A percentile compares a stretch with the other conserved stretches of the same genome.
Evolutionary conservation across 805 yeast genomes (phyloP).

Genomic region (Candida silvicultrix): DNA sequence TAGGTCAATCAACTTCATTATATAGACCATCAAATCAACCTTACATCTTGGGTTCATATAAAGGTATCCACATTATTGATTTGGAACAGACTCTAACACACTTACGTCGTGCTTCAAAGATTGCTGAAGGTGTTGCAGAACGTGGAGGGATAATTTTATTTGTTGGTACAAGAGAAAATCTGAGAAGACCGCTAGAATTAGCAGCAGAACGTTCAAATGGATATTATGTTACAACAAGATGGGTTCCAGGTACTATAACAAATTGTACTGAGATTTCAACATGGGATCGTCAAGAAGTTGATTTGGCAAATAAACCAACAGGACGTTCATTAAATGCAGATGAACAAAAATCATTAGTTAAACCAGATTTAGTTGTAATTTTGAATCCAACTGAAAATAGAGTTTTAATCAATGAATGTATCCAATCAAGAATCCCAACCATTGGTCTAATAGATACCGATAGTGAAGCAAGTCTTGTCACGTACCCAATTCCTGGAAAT

Average conservation of each 20-base stretch:
- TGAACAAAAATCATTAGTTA: conserved; percentile 49
- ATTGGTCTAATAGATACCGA: conserved; percentile 93
- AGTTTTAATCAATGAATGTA: conserved; percentile 76
- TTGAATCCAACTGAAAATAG: conserved; percentile 86
- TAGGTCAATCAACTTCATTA: conserved; percentile 82
- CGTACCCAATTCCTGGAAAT: conserved; percentile 95
- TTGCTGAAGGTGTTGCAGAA: conserved; percentile 75
- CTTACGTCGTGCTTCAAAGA: conserved; percentile 76
- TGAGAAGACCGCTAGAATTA: conserved; percentile 62
- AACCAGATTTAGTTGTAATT: conserved; percentile 84
- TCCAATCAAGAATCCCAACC: conserved; percentile 79
- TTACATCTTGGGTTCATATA: conserved; percentile 79
- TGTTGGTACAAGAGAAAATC: conserved; percentile 81
- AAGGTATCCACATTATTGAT: conserved; percentile 89
- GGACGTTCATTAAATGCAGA: conserved; percentile 45
- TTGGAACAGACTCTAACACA: conserved; percentile 73
- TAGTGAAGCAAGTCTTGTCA: conserved; percentile 81
- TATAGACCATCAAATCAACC: conserved; percentile 83
- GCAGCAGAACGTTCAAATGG: conserved; percentile 79
- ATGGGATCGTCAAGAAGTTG: conserved; percentile 69
- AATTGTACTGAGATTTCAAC: conserved; percentile 64
- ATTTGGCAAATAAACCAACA: conserved; percentile 65
- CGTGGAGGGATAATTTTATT: conserved; percentile 82
- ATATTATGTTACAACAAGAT: conserved; percentile 73
- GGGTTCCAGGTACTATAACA: conserved; percentile 95